phyloP scores from a whole-genome alignment of 768 basidiomycete genomes.

The Tylopilus sp. region DNA sequence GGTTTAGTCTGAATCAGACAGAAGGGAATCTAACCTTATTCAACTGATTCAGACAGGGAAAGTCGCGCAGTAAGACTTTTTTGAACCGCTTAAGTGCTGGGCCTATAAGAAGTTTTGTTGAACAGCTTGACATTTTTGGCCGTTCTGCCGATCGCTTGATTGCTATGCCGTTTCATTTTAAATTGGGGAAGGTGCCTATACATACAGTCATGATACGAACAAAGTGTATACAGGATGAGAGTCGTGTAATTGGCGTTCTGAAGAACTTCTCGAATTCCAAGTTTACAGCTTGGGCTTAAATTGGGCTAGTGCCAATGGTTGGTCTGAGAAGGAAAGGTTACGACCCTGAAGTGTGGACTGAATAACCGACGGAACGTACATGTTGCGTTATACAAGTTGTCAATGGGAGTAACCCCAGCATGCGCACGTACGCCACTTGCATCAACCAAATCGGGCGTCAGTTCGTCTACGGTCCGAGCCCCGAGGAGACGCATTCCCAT shows the following conservation, averaged over 20 bases:
- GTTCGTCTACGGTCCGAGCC: conserved; percentile 70
- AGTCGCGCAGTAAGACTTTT: background rate
- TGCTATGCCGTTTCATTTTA: background rate
- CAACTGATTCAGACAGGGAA: background rate
- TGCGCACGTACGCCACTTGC: conserved; percentile 40
- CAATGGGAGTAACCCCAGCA: conserved; percentile 25
- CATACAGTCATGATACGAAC: background rate
- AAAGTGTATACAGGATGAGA: background rate
- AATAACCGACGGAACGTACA: conserved; percentile 25
- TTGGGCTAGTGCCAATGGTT: conserved; percentile 29
- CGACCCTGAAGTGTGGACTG: background rate
- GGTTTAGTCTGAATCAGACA: background rate
- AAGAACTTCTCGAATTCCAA: background rate
- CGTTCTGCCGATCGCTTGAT: background rate
- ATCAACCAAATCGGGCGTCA: conserved; percentile 86
- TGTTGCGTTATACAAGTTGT: conserved; percentile 30
- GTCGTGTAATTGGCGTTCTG: background rate
- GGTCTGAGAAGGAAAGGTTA: conserved; percentile 18
- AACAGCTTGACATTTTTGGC: background rate
- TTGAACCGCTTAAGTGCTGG: background rate
- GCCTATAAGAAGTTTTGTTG: background rate
- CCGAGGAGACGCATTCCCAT: conserved; percentile 96
- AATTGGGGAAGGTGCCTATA: background rate
- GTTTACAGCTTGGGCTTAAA: conserved; percentile 21
- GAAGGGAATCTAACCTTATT: background rate